Percentiles rank a stretch among this genome's conserved stretches.
These are phyloP conservation scores for Lipomyces yarrowii DNA, from an alignment of 1,139 yeast genomes.

Conservation along the genomic window DNA sequence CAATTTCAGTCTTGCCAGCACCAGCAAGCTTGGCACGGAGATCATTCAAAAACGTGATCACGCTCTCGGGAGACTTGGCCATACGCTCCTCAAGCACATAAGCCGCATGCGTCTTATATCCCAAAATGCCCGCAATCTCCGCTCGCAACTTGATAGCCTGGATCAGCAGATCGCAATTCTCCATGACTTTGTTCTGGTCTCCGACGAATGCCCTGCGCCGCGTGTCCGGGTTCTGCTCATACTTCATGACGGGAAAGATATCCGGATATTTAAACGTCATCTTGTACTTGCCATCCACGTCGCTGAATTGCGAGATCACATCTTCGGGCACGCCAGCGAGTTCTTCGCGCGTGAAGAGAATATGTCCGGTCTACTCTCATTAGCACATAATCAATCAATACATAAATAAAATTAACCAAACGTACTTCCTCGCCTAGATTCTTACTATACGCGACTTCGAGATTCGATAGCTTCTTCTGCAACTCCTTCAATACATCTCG, in stretches of 20 bases:
- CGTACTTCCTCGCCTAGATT: slow-evolving; percentile 65
- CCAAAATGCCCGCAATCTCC: slow-evolving; percentile 62
- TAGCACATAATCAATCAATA: neutral
- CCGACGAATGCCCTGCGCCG: slow-evolving; percentile 67
- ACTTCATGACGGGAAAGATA: slow-evolving; percentile 70
- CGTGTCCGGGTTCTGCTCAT: slow-evolving; percentile 64
- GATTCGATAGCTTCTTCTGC: slow-evolving; percentile 59
- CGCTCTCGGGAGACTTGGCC: slow-evolving; percentile 69
- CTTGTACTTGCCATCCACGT: slow-evolving; percentile 55
- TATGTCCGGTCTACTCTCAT: slow-evolving; percentile 47
- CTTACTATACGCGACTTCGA: slow-evolving; percentile 60
- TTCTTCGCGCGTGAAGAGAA: slow-evolving; percentile 63
- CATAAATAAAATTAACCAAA: neutral
- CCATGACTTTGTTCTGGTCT: slow-evolving; percentile 62
- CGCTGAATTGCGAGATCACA: slow-evolving; percentile 60
- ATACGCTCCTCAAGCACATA: slow-evolving; percentile 73
- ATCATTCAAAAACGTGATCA: slow-evolving; percentile 59
- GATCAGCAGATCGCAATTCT: slow-evolving; percentile 61
- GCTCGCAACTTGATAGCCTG: slow-evolving; percentile 64
- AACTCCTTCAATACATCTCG: slow-evolving; percentile 60
- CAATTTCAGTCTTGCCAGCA: slow-evolving; percentile 59
- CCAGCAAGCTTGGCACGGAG: slow-evolving; percentile 60
- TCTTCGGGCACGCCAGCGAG: slow-evolving; percentile 74
- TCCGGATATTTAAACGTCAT: slow-evolving; percentile 85
- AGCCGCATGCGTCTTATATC: slow-evolving; percentile 67